A percentile compares a stretch with the other conserved stretches of the same genome.
phyloP scores from a whole-genome alignment of 768 basidiomycete genomes.

The Cubamyces sp. region DNA sequence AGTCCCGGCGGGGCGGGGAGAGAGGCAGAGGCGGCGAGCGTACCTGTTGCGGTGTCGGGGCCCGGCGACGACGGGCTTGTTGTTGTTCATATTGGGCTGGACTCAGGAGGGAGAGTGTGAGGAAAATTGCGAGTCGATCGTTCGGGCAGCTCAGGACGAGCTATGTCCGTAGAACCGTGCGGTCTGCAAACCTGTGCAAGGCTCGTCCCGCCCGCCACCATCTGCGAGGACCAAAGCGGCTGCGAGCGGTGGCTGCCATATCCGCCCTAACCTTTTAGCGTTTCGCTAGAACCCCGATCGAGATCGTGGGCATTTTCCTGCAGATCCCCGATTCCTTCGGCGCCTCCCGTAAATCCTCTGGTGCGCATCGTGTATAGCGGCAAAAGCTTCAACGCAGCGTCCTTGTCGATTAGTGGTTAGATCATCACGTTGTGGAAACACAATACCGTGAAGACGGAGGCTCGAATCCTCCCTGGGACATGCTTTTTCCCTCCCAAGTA shows the following conservation, averaged over 20 bases:
- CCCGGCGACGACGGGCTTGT: background rate
- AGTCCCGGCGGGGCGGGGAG: background rate
- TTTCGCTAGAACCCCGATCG: slow-evolving; percentile 8
- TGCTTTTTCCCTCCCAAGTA: slow-evolving; percentile 1
- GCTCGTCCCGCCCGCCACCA: background rate
- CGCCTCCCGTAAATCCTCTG: background rate
- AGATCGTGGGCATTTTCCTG: background rate
- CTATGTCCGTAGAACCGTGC: background rate
- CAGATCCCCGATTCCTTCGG: background rate
- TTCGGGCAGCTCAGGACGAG: background rate
- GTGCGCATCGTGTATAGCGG: background rate
- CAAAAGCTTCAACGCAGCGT: background rate
- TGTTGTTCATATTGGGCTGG: background rate
- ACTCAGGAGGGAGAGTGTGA: background rate
- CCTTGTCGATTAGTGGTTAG: slow-evolving; percentile 29
- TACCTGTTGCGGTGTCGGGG: slow-evolving; percentile 8
- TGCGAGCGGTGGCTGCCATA: background rate
- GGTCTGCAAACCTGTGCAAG: background rate
- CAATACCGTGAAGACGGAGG: slow-evolving; percentile 27
- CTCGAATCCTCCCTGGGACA: slow-evolving; percentile 29
- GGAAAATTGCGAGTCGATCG: slow-evolving; percentile 6
- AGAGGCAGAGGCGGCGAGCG: background rate
- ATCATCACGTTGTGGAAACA: slow-evolving; percentile 27
- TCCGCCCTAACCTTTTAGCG: slow-evolving; percentile 15
- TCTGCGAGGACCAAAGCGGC: background rate